These are phyloP conservation scores for Colletotrichum paranaense DNA, from an alignment of 2,329 filamentous ascomycete genomes.

Conservation along the genomic window DNA sequence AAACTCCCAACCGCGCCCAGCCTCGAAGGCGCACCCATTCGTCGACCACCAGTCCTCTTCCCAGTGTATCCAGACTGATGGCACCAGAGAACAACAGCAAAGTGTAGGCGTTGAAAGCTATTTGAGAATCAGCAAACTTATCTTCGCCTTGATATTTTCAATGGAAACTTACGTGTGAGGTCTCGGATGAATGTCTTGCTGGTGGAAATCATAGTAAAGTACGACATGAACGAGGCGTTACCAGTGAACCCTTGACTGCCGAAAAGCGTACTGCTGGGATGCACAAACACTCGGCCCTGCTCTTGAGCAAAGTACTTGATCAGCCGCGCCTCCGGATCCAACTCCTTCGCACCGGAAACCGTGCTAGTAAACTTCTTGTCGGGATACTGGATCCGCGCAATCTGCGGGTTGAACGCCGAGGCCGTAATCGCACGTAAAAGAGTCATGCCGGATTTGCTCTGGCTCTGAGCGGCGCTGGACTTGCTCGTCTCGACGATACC, in stretches of 20 bases:
- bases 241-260: constrained; percentile 82
- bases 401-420: constrained; percentile 83
- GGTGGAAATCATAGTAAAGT: constrained; percentile 92
- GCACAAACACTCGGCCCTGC: constrained; percentile 89
- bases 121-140: background rate
- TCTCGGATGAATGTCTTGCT: constrained; percentile 93
- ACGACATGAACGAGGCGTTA: constrained; percentile 82
- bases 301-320: constrained; percentile 95
- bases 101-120: constrained; percentile 89
- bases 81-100: constrained; percentile 88
- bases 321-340: constrained; percentile 90
- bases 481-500: constrained; percentile 72
- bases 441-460: constrained; percentile 45
- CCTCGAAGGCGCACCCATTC: constrained; percentile 88
- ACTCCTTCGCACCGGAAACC: constrained; percentile 87
- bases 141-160: background rate
- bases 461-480: constrained; percentile 41
- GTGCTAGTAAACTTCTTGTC: constrained; percentile 95
- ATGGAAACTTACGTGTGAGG: constrained; percentile 78
- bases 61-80: constrained; percentile 87
- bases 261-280: constrained; percentile 90
- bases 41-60: constrained; percentile 88
- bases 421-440: constrained; percentile 78
- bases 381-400: constrained; percentile 91
- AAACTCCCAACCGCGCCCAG: constrained; percentile 93